phyloP scores from a whole-genome alignment of 2,329 filamentous ascomycete genomes.

The Coleophoma cylindrospora region DNA sequence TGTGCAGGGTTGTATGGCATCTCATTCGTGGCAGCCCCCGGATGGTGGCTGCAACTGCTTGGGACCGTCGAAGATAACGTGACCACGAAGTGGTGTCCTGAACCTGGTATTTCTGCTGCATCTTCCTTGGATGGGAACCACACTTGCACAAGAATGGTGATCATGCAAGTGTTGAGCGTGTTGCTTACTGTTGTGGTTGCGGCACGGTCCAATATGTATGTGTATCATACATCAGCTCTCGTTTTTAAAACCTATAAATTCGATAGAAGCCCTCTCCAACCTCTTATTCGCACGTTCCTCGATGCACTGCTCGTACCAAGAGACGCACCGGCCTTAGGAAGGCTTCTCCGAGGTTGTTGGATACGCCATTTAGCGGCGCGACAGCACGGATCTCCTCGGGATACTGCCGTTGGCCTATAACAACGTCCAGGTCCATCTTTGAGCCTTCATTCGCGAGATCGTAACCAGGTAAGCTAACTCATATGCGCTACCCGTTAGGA shows the following conservation, averaged over 20 bases:
- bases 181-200: background rate
- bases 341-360: background rate
- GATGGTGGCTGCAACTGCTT: conserved; percentile 11
- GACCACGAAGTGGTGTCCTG: conserved; percentile 20
- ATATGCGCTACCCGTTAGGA: conserved; percentile 9
- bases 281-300: conserved; percentile 11
- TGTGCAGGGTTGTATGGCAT: conserved; percentile 15
- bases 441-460: conserved; percentile 14
- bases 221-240: conserved; percentile 13
- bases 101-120: conserved; percentile 7
- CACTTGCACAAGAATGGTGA: conserved; percentile 1
- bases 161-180: background rate
- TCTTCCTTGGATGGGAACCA: background rate
- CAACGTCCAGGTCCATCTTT: conserved; percentile 10
- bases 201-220: conserved; percentile 3
- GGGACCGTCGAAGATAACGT: conserved; percentile 21
- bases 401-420: conserved; percentile 13
- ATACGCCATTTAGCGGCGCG: background rate
- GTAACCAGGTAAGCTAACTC: background rate
- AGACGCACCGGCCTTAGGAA: background rate
- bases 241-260: conserved; percentile 17
- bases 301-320: background rate
- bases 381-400: conserved; percentile 3
- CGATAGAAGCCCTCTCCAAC: conserved; percentile 4
- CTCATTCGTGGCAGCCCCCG: conserved; percentile 16